Evolutionary conservation across 352 stramenopile genomes (phyloP), one percentile per base, ranked within the genome.

Genomic region (Aphanomyces cochlioides): DNA sequence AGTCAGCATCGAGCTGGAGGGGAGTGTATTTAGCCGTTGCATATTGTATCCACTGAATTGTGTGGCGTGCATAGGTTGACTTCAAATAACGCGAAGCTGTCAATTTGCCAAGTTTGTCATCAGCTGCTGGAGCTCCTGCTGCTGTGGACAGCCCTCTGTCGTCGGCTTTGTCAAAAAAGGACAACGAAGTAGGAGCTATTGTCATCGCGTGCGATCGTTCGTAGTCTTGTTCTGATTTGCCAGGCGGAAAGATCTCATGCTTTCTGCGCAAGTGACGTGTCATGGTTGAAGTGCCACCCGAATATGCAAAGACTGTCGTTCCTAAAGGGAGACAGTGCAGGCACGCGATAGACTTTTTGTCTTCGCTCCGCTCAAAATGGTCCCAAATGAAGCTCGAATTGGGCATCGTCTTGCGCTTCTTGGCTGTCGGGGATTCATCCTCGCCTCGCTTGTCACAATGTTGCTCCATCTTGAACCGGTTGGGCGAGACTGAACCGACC

Each of bases 261-360:
- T 93, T 93, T 69, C 90, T 90, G 36, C 85, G 75, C 63, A 93
- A 61, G 43, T 93, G 85, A 36, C 85, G 83, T 73, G 90, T 93
- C 85, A 93, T 93, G 10, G 85, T 93, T 74, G 79, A 89, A 12
- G 85, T 93, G 56, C 85, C 85, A 10, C 85, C 85, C 37, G 85
- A 93, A 70, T 93, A 93, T 36, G 85, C 85, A 72, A 93, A 93
- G 47, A 84, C 80, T 57, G 85, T 91, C 34, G 71, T 77, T 67
- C 87, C 81, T 21, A 79, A 75, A 6, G 85, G 80, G 40, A 64
- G 7, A 38, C 85, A 93, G 19, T 91, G 68, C 50, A 83, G 90
- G 72, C 85, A 93, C 15, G 90, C 78, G 15, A 93, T 84, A 67
- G 81, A 93, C 74, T 93, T 93, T 57, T 82, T 83, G 34, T 78